Percentiles rank a stretch among this genome's conserved stretches.
Conservation (phyloP, 2,329 filamentous ascomycete species). For the Periconia sp. region DNA sequence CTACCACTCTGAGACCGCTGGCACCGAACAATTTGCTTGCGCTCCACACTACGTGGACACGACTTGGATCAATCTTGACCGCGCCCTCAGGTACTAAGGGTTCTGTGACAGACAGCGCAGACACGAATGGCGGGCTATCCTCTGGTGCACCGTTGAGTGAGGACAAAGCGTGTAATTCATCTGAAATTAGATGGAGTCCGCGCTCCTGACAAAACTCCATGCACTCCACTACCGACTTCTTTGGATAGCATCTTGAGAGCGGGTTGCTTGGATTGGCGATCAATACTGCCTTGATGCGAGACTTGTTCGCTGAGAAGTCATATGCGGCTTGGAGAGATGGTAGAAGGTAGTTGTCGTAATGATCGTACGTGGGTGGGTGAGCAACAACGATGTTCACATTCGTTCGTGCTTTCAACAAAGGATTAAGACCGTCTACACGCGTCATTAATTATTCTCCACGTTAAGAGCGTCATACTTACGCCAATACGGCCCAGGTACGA, state of each 20-base stretch:
- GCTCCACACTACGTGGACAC: slow-evolving; percentile 40
- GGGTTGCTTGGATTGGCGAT: slow-evolving; percentile 39
- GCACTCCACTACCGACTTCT: slow-evolving; percentile 30
- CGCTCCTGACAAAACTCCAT: slow-evolving; percentile 42
- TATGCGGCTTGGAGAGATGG: slow-evolving; percentile 38
- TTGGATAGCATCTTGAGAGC: slow-evolving; percentile 31
- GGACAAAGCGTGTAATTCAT: slow-evolving; percentile 32
- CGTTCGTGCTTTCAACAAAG: slow-evolving; percentile 23
- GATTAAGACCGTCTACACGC: slow-evolving; percentile 27
- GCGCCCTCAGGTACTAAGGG: slow-evolving; percentile 33
- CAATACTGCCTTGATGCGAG: slow-evolving; percentile 38
- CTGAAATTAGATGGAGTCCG: slow-evolving; percentile 34
- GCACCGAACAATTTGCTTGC: slow-evolving; percentile 38
- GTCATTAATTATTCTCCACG: not conserved
- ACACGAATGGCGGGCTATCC: slow-evolving; percentile 26
- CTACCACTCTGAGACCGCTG: slow-evolving; percentile 34
- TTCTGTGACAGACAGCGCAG: slow-evolving; percentile 33
- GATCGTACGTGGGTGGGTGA: slow-evolving; percentile 34
- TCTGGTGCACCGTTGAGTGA: slow-evolving; percentile 12
- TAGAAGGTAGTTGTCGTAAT: slow-evolving; percentile 39
- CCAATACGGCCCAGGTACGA: slow-evolving; percentile 41
- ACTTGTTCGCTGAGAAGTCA: slow-evolving; percentile 32
- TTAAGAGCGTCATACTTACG: slow-evolving; percentile 20
- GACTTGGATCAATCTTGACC: slow-evolving; percentile 39
- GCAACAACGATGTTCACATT: slow-evolving; percentile 35